Base-by-base conservation (phyloP, 2,329 filamentous ascomycete genomes). In the Microdochium trichocladiopsis region DNA sequence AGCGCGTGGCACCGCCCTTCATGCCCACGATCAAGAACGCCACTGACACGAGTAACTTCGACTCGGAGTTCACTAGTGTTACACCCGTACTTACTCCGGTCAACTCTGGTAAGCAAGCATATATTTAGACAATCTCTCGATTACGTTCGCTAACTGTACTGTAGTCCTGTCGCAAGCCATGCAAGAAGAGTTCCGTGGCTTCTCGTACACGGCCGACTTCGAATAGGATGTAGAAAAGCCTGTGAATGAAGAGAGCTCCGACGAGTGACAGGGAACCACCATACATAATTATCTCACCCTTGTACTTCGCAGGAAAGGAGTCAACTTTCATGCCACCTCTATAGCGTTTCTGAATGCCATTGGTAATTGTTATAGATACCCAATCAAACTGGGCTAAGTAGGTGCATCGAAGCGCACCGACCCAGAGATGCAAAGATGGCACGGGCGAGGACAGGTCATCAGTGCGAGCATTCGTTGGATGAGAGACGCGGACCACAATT, bases 31-130 rank as follows among this genome's bases (percentile, higher is more conserved):
- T 99, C 63, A 94, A 88, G 72, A 95, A 82, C 67, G 82, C 92
- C 9, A 96, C 94, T 45, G 94, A 99, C 74, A 99, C 94, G n/a
- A 96, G 92, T 78, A 99, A 99, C 74, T 99, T 99, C 70, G 94
- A 99, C 68, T 90, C 89, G 48, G 94, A 99, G 69, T 99, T 99
- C 68, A 99, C 94, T 1, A 97, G 93, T 66, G 94, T 99, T 51
- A 99, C 94, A 43, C 94, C 94, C 1, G 94, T 99, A 53, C 79
- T 99, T 60, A 99, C 94, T 25, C 94, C 94, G 50, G 94, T 99
- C 52, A 92, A 97, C 73, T 95, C 90, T 72, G 91, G 92, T 95
- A 87, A 76, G 88, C 78, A 53, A 50, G 22, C n/a, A 36, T 28
- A 33, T 8, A 41, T 22, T 18, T 25, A 12, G 4, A 23, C n/a